Evolutionary conservation across 1,284 basidiomycete species (phyloP).

Genomic region (Cryptococcus sp.): DNA sequence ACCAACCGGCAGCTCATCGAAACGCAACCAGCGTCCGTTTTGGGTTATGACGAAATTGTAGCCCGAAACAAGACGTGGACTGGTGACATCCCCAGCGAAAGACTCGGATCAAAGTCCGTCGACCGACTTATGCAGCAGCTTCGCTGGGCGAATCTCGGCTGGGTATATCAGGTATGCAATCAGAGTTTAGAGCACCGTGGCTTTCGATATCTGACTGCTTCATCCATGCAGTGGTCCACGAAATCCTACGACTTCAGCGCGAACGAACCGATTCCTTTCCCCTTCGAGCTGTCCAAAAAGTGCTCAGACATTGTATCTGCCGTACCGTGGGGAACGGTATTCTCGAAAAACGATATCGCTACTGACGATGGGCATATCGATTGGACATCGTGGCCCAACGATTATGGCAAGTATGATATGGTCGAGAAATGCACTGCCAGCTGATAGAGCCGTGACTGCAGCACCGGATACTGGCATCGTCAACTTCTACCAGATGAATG

Average conservation of each 20-base stretch:
- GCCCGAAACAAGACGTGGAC: slow-evolving; percentile 39
- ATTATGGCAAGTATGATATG: slow-evolving; percentile 63
- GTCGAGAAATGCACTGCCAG: background rate
- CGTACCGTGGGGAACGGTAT: slow-evolving; percentile 72
- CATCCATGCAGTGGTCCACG: slow-evolving; percentile 70
- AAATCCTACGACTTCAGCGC: slow-evolving; percentile 83
- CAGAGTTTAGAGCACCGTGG: background rate
- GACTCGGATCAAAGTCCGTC: slow-evolving; percentile 65
- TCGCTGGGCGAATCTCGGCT: slow-evolving; percentile 90
- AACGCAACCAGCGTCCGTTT: slow-evolving; percentile 38
- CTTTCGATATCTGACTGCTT: background rate
- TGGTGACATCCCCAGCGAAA: slow-evolving; percentile 39
- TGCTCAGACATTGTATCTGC: slow-evolving; percentile 65
- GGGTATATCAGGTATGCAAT: slow-evolving; percentile 65
- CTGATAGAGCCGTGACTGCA: slow-evolving; percentile 34
- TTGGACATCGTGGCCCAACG: slow-evolving; percentile 70
- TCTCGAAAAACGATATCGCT: slow-evolving; percentile 50
- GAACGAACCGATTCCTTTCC: slow-evolving; percentile 63
- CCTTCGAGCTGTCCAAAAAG: slow-evolving; percentile 59
- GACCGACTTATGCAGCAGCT: slow-evolving; percentile 68
- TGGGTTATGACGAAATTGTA: slow-evolving; percentile 48
- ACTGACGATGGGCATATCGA: slow-evolving; percentile 56
- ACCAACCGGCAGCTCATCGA: slow-evolving; percentile 30
- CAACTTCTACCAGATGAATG: slow-evolving; percentile 82
- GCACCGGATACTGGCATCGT: slow-evolving; percentile 92